Evolutionary conservation across 352 stramenopile species (phyloP), one percentile per base, ranked within the genome.

Genomic region (Globisporangium radiosum): DNA sequence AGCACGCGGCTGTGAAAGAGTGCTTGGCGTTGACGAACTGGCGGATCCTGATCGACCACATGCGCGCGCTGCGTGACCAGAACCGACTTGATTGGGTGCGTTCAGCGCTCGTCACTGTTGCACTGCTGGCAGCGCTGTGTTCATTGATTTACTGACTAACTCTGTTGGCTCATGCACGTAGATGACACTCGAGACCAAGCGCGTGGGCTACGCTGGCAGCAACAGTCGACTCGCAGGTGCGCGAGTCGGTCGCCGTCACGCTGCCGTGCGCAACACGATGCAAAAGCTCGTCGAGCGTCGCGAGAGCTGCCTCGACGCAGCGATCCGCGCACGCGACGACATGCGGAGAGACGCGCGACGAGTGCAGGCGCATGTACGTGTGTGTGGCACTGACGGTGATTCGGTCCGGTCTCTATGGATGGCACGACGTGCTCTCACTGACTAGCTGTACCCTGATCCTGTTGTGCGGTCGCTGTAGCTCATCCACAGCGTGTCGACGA

Each of bases 401-500:
- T 33, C 25, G 25, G 25, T 33, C 25, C 25, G 25, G 25, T 33
- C 25, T 33, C 25, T 33, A 33, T 33, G 25, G 25, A 33, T 2
- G 25, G 25, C 25, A 2, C 25, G 25, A 33, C 3, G 25, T 56
- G 7, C 38, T 38, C 19, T 25, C 19, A 33, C 25, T 33, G 25
- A 33, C 25, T 33, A 33, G 25, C 25, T 33, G 25, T 33, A 33
- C 2, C 25, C 3, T 2, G 25, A 33, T 33, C 25, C 25, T 33
- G 25, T 3, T 33, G 25, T 33, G 25, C 25, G 25, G 25, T 3
- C 14, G 5, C 17, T 39, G 38, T n/a, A 87, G 79, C 64, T 89
- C 11, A 83, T 89, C 15, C 65, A 82, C 44, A 70, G 63, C 11
- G 73, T 85, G 5, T 69, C 76, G 15, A 78, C 75, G 33, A 71